phyloP scores from a whole-genome alignment of 345 rosid species.

The Sonneratia caseolaris region DNA sequence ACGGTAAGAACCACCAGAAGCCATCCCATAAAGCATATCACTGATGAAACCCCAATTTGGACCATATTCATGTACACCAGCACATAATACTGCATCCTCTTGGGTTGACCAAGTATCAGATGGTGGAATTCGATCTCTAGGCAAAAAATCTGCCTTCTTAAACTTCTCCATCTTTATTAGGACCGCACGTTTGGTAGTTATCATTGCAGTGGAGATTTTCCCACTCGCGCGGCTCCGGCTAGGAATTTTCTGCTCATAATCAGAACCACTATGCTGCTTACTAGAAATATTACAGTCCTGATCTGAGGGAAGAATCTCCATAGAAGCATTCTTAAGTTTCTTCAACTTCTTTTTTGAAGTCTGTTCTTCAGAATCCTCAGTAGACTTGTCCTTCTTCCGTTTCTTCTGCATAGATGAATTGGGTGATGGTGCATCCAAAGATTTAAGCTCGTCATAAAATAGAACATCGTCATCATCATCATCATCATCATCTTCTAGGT shows the following conservation, averaged over 20 bases:
- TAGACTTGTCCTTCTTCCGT: conserved; percentile 50
- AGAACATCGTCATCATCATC: background rate
- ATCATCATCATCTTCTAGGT: conserved; percentile 11
- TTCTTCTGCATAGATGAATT: conserved; percentile 37
- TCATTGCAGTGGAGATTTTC: conserved; percentile 59
- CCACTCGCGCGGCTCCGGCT: conserved; percentile 71
- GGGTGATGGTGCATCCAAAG: conserved; percentile 41
- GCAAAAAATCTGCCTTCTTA: conserved; percentile 85
- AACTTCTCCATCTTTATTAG: conserved; percentile 84
- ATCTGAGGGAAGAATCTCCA: conserved; percentile 26
- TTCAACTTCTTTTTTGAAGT: conserved; percentile 66
- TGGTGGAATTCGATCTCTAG: conserved; percentile 81
- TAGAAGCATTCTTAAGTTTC: conserved; percentile 44
- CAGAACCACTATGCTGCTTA: conserved; percentile 41
- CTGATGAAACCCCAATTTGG: conserved; percentile 82
- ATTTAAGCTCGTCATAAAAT: conserved; percentile 31
- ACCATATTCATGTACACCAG: conserved; percentile 97
- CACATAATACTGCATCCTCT: conserved; percentile 98
- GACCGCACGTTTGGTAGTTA: conserved; percentile 78
- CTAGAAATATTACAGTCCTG: conserved; percentile 28
- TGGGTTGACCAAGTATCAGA: conserved; percentile 93
- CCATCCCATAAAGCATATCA: conserved; percentile 71
- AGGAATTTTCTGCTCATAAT: conserved; percentile 50
- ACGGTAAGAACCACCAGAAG: conserved; percentile 88
- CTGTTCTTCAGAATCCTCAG: conserved; percentile 37